Percentiles rank a stretch among this genome's conserved stretches.
These are phyloP conservation scores for Eucalyptus albens DNA, from an alignment of 345 rosid species.

Conservation along the genomic window DNA sequence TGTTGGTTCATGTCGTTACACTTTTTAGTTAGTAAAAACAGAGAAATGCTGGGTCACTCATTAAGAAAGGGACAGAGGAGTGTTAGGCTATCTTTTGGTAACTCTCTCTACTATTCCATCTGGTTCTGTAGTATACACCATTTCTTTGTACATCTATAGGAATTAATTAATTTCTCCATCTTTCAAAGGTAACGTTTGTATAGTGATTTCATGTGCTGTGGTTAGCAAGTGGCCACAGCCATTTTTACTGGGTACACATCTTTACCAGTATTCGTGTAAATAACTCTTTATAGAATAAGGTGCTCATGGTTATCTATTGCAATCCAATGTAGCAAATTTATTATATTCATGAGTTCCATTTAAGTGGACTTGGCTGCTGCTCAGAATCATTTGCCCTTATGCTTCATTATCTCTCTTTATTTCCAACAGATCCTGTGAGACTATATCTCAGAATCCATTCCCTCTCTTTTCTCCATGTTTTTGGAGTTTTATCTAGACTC, in stretches of 20 bases:
- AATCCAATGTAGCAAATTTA: background rate
- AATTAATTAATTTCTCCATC: background rate
- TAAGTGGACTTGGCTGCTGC: background rate
- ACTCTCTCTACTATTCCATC: background rate
- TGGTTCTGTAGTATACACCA: background rate
- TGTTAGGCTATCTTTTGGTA: background rate
- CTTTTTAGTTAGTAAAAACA: background rate
- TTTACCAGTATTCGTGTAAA: background rate
- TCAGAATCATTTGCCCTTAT: background rate
- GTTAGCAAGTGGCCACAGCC: background rate
- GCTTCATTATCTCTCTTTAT: background rate
- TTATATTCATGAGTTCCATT: background rate
- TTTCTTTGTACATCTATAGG: background rate
- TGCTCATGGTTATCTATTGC: background rate
- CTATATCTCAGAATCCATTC: background rate
- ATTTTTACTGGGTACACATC: background rate
- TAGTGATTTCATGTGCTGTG: background rate
- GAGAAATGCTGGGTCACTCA: background rate
- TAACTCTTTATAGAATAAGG: background rate
- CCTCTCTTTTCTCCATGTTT: background rate
- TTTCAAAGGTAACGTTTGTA: background rate
- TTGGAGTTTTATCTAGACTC: background rate
- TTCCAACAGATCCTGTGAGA: background rate
- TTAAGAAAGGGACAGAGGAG: background rate
- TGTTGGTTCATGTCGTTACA: background rate